A percentile compares a stretch with the other conserved stretches of the same genome.
Evolutionary conservation across 352 stramenopile species (phyloP).

Genomic region (Pythium coloratum): DNA sequence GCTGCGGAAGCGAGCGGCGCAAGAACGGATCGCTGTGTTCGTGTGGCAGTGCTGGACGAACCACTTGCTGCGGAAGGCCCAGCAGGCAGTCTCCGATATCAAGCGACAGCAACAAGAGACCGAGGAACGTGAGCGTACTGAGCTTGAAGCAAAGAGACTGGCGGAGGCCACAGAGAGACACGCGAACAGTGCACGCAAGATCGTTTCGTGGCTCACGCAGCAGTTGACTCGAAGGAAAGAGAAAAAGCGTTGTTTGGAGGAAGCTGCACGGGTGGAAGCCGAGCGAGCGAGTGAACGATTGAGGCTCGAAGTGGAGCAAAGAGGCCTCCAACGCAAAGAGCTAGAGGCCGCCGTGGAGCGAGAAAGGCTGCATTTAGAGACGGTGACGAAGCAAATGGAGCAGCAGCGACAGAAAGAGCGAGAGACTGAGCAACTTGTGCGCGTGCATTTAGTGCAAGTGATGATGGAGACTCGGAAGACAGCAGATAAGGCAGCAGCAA

Average conservation of each 20-base stretch:
- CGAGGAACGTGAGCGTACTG: not conserved
- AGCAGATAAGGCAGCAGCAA: not conserved
- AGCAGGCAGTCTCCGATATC: slow-evolving; percentile 19
- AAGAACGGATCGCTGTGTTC: slow-evolving; percentile 23
- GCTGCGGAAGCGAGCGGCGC: slow-evolving; percentile 37
- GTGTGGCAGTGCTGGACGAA: slow-evolving; percentile 28
- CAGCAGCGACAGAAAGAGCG: not conserved
- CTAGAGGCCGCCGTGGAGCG: not conserved
- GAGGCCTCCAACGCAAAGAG: not conserved
- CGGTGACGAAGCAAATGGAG: not conserved
- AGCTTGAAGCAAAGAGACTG: slow-evolving; percentile 8
- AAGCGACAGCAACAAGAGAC: slow-evolving; percentile 16
- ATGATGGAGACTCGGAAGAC: slow-evolving; percentile 15
- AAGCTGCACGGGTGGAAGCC: not conserved
- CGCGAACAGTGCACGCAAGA: not conserved
- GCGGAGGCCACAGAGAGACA: not conserved
- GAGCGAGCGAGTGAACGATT: not conserved
- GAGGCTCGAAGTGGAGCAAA: not conserved
- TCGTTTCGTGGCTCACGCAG: not conserved
- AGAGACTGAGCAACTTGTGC: not conserved
- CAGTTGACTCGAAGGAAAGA: not conserved
- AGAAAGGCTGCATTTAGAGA: not conserved
- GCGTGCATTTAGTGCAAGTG: slow-evolving; percentile 1
- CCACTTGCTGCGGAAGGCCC: slow-evolving; percentile 26
- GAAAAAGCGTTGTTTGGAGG: not conserved